A percentile compares a stretch with the other conserved stretches of the same genome.
Conservation (phyloP, 352 stramenopile genomes). For the Globisporangium orthogonon region DNA sequence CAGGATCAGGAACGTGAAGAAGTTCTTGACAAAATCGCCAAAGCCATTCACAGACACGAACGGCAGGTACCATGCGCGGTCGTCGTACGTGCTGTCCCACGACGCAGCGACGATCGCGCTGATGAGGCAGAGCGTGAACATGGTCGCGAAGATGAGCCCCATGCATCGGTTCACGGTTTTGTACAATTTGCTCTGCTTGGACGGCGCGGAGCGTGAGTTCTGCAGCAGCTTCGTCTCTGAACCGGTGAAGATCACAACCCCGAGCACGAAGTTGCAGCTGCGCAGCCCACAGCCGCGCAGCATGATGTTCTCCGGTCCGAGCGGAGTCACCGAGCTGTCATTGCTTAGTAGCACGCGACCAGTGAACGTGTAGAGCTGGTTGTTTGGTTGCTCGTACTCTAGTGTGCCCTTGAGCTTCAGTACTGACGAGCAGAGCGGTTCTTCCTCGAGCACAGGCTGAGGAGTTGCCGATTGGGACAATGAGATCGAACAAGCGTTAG, state of each 20-base stretch:
- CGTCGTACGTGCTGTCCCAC: slow-evolving; percentile 34
- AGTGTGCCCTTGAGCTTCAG: slow-evolving; percentile 33
- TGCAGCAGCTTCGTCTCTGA: slow-evolving; percentile 88
- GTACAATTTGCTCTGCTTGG: slow-evolving; percentile 72
- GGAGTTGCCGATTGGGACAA: no score
- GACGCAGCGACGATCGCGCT: slow-evolving; percentile 50
- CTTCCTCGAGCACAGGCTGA: no score
- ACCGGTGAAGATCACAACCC: slow-evolving; percentile 88
- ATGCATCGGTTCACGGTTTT: slow-evolving; percentile 66
- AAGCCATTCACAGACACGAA: slow-evolving; percentile 8
- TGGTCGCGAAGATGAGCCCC: slow-evolving; percentile 62
- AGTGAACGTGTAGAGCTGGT: slow-evolving; percentile 65
- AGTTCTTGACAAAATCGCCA: slow-evolving; percentile 62
- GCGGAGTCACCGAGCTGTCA: slow-evolving; percentile 27
- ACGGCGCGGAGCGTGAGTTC: slow-evolving; percentile 53
- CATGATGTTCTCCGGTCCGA: slow-evolving; percentile 77
- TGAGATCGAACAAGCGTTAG: no score
- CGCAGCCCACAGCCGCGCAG: slow-evolving; percentile 72
- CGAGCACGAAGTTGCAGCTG: slow-evolving; percentile 45
- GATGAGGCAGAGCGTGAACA: slow-evolving; percentile 57
- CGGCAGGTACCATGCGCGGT: slow-evolving; percentile 44
- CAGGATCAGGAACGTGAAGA: slow-evolving; percentile 93
- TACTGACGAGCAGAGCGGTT: no score
- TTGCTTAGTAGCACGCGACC: slow-evolving; percentile 34
- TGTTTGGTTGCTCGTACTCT: slow-evolving; percentile 78